Conservation (phyloP, 73 alveolate genomes). For the Symbiodinium pilosum region DNA sequence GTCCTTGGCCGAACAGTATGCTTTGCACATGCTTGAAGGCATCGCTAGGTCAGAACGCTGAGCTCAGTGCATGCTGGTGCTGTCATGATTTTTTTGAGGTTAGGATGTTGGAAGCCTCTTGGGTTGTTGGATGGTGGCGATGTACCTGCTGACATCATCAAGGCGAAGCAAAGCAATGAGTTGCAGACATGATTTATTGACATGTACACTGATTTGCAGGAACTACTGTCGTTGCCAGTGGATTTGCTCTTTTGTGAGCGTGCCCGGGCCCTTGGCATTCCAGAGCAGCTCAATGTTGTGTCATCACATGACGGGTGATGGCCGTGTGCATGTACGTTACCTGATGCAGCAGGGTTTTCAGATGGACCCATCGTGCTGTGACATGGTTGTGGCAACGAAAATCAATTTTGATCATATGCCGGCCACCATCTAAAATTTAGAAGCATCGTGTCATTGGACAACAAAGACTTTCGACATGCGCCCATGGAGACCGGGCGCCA, state of each 20-base stretch:
- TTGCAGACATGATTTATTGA: not conserved
- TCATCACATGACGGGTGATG: too few species aligned
- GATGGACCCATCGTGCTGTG: too few species aligned
- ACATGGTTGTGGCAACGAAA: too few species aligned
- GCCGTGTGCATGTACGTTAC: too few species aligned
- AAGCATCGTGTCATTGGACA: not conserved
- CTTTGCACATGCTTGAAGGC: too few species aligned
- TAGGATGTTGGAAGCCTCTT: not conserved
- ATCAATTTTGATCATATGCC: too few species aligned
- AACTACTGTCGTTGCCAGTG: not conserved
- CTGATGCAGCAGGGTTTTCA: too few species aligned
- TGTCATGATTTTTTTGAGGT: not conserved
- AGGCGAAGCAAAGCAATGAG: not conserved
- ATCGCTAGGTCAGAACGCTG: too few species aligned
- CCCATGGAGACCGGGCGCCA: constrained; percentile 41
- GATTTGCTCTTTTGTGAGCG: constrained; percentile 34
- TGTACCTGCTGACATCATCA: not conserved
- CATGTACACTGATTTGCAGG: not conserved
- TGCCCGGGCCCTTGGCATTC: not conserved
- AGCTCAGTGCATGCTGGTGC: not conserved
- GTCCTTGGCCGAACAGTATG: not conserved
- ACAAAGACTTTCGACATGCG: not conserved
- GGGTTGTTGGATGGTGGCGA: too few species aligned
- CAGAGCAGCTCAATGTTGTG: too few species aligned
- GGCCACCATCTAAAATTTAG: too few species aligned